Evolutionary conservation across 1,139 yeast genomes (phyloP).

Genomic region (Debaryomyces nepalensis): DNA sequence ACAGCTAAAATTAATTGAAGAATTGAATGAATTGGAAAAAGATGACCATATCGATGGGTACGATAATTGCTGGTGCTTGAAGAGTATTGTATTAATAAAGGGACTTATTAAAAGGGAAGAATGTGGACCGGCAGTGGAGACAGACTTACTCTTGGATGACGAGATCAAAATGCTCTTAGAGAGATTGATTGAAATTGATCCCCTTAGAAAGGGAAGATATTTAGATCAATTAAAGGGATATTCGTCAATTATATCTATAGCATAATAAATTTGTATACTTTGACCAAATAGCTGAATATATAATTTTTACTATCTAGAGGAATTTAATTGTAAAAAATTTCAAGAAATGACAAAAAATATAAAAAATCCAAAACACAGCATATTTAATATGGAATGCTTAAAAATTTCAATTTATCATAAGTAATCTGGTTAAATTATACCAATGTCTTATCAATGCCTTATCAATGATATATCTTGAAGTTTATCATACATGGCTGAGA

Average conservation of each 20-base stretch:
- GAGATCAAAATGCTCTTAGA: constrained; percentile 37
- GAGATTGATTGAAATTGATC: constrained; percentile 63
- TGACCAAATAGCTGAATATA: neutral
- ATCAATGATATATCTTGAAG: too few relatives aligned
- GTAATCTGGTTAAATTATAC: too few relatives aligned
- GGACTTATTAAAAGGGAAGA: constrained; percentile 31
- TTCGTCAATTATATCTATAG: constrained; percentile 8
- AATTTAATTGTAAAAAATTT: too few relatives aligned
- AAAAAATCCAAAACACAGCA: too few relatives aligned
- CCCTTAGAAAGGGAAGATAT: constrained; percentile 69
- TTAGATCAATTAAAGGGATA: constrained; percentile 37
- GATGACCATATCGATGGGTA: constrained; percentile 55
- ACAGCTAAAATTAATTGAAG: constrained; percentile 47
- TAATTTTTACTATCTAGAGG: too few relatives aligned
- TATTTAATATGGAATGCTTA: too few relatives aligned
- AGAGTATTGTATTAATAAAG: constrained; percentile 52
- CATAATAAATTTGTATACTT: neutral
- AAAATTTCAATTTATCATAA: too few relatives aligned
- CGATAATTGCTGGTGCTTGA: constrained; percentile 74
- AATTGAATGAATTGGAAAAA: constrained; percentile 63
- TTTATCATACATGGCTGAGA: too few relatives aligned
- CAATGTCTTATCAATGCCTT: too few relatives aligned
- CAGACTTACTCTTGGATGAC: constrained; percentile 21
- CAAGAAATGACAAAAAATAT: too few relatives aligned
- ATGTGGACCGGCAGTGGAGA: constrained; percentile 11